A percentile compares a stretch with the other conserved stretches of the same genome.
phyloP scores from a whole-genome alignment of 495 filamentous ascomycete genomes.

The Collariella sp. region DNA sequence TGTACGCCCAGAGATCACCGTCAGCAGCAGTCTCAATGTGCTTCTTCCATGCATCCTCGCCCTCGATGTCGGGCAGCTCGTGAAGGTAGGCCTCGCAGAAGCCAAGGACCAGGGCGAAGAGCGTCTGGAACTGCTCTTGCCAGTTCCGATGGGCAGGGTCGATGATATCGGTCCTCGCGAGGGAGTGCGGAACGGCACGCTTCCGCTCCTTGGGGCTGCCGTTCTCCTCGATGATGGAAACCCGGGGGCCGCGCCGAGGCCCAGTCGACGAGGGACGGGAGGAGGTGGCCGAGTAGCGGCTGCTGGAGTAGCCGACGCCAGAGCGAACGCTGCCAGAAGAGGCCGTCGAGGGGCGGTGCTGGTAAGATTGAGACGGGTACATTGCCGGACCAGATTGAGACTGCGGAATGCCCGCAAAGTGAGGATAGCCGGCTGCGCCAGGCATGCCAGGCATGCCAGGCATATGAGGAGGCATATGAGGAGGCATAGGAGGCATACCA shows the following conservation, averaged over 20 bases:
- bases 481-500: too few relatives aligned
- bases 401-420: not conserved
- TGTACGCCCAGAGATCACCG: constrained; percentile 19
- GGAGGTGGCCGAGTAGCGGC: not conserved
- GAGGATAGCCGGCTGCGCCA: not conserved
- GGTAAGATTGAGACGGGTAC: not conserved
- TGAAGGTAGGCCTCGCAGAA: constrained; percentile 19
- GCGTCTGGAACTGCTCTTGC: constrained; percentile 8
- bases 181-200: not conserved
- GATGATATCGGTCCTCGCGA: not conserved
- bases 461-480: not conserved
- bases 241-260: not conserved
- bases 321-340: not conserved
- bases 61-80: not conserved
- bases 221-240: not conserved
- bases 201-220: constrained; percentile 9
- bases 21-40: constrained; percentile 10
- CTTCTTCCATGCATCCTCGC: not conserved
- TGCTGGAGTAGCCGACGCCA: not conserved
- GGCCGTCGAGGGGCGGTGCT: not conserved
- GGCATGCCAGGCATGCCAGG: not conserved
- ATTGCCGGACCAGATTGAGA: not conserved
- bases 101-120: constrained; percentile 20
- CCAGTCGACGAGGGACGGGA: not conserved
- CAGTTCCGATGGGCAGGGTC: not conserved